Evolutionary conservation across 2,329 filamentous ascomycete species (phyloP), one percentile per base, ranked within the genome.

Genomic region (Hirsutella minnesotensis): DNA sequence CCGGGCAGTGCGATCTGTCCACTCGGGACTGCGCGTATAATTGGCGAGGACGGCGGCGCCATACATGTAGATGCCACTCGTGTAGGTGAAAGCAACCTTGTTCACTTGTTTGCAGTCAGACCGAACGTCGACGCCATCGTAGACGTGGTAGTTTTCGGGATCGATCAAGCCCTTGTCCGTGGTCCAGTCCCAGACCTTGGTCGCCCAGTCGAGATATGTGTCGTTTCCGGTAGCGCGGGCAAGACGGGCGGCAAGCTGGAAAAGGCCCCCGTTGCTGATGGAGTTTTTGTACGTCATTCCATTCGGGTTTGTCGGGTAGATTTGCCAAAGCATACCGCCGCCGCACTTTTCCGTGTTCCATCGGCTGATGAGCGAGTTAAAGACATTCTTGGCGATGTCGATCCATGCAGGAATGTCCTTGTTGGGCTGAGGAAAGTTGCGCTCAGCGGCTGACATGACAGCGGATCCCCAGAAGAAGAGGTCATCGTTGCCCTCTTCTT

Each of bases 271-370:
- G 59, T 92, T 92, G 47, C 80, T 81, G 51, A 89, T 77, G 5
- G 79, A 73, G 65, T 90, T 90, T 63, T 89, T 92, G 73, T 94
- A 92, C 54, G 78, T 72, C 58, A 88, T 81, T 13, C 86, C 87
- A 47, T 79, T 79, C 38, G 67, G 66, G 57, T 94, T 90, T 52
- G 74, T 76, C 1, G 73, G 65, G 58, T 81, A 89, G 51, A 94
- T 87, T 65, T 94, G 86, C 85, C 85, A 90, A 44, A 77, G 70
- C 38, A 92, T 64, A 4, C 86, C 87, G 46, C 86, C 86, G 21
- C 69, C 70, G 54, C 86, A 94, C 33, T 66, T 62, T 0, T 68
- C 64, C 0, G 65, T 70, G 56, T 89, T 79, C 86, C 86, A 92
- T 38, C 86, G 76, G 19, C 61, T 60, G 5, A 70, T 71, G 54